phyloP scores from a whole-genome alignment of 768 basidiomycete genomes.

The Russula compacta region DNA sequence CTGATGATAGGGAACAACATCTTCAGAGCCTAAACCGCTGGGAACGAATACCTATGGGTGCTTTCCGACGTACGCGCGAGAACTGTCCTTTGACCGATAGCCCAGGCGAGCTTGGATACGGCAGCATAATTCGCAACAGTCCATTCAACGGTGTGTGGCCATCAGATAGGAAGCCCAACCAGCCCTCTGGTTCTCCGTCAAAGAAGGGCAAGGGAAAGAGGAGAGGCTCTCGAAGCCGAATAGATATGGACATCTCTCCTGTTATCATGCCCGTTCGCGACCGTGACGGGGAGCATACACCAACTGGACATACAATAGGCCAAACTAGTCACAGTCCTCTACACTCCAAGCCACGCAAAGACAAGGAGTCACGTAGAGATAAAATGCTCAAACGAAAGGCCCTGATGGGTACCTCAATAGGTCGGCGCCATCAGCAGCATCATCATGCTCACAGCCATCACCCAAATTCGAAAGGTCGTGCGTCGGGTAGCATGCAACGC shows the following conservation, averaged over 20 bases:
- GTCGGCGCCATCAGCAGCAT: conserved; percentile 34
- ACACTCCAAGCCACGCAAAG: conserved; percentile 40
- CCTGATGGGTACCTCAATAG: conserved; percentile 32
- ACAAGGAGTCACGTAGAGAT: conserved; percentile 57
- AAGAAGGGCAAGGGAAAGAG: conserved; percentile 28
- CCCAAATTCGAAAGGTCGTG: conserved; percentile 55
- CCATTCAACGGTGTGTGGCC: conserved; percentile 21
- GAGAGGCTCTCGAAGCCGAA: conserved; percentile 23
- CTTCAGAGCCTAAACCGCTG: conserved; percentile 51
- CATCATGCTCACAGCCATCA: conserved; percentile 51
- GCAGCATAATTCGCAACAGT: conserved; percentile 15
- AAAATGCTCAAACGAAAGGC: conserved; percentile 50
- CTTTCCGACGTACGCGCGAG: conserved; percentile 58
- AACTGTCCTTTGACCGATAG: conserved; percentile 21
- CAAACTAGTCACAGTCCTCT: conserved; percentile 26
- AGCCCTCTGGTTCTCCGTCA: conserved; percentile 19
- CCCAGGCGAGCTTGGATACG: conserved; percentile 12
- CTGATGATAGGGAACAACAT: conserved; percentile 31
- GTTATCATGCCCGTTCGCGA: conserved; percentile 39
- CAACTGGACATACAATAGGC: conserved; percentile 33
- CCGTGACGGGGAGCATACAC: conserved; percentile 46
- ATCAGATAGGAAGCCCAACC: conserved; percentile 16
- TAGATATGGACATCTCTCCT: conserved; percentile 38
- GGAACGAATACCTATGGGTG: conserved; percentile 65
- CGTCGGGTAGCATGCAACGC: conserved; percentile 47